Evolutionary conservation across 495 filamentous ascomycete genomes (phyloP).

Genomic region (Peziza echinospora): DNA sequence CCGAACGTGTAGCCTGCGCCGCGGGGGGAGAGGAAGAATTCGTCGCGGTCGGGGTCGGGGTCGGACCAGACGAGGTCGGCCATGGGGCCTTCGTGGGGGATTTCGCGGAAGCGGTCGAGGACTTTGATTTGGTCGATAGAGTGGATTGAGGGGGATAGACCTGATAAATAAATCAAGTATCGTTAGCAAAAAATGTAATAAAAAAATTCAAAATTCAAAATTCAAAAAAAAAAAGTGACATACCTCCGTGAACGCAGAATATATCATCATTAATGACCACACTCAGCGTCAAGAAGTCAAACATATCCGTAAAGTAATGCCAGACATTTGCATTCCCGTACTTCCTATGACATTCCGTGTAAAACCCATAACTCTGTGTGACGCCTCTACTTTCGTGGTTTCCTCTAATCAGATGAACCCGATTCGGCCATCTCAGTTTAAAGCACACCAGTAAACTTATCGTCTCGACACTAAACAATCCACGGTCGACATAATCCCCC

Average conservation of each 20-base stretch:
- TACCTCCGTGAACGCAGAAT: slow-evolving; percentile 88
- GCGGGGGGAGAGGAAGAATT: slow-evolving; percentile 82
- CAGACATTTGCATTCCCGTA: slow-evolving; percentile 96
- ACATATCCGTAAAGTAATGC: slow-evolving; percentile 99
- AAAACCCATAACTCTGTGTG: slow-evolving; percentile 97
- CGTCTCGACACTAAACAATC: slow-evolving; percentile 90
- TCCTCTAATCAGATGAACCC: slow-evolving; percentile 81
- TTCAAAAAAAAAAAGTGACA: slow-evolving; percentile 1
- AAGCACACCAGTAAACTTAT: slow-evolving; percentile 90
- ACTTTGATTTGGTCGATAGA: slow-evolving; percentile 99
- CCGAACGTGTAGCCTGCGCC: slow-evolving; percentile 96
- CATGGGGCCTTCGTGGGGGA: slow-evolving; percentile 97
- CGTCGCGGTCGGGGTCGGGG: slow-evolving; percentile 82
- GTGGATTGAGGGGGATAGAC: slow-evolving; percentile 86
- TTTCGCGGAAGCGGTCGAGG: slow-evolving; percentile 94
- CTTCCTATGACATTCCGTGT: slow-evolving; percentile 91
- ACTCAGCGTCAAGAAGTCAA: slow-evolving; percentile 87
- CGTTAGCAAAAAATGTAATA: slow-evolving; percentile 3
- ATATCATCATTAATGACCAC: slow-evolving; percentile 98
- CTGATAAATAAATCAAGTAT: slow-evolving; percentile 15
- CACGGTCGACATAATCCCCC: slow-evolving; percentile 93
- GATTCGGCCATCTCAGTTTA: slow-evolving; percentile 77
- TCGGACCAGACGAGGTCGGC: slow-evolving; percentile 98
- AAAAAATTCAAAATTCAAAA: not conserved
- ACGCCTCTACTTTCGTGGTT: slow-evolving; percentile 96